phyloP scores from a whole-genome alignment of 2,329 filamentous ascomycete species.

The Kalaharituber pfeilii region DNA sequence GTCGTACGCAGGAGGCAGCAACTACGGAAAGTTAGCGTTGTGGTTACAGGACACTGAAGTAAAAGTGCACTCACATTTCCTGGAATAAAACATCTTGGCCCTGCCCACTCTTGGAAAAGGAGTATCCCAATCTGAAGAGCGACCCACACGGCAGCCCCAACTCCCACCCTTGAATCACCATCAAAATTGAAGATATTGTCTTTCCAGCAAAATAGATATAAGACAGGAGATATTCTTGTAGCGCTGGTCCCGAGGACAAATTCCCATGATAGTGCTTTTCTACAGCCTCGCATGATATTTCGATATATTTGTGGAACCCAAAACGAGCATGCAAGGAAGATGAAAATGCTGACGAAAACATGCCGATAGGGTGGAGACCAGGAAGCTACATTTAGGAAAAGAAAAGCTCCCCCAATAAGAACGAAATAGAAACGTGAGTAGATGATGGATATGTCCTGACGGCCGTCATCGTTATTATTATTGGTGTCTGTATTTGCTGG shows the following conservation, averaged over 20 bases:
- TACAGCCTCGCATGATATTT: constrained; percentile 39
- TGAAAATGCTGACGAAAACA: constrained; percentile 44
- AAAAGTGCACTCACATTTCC: constrained; percentile 38
- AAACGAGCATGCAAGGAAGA: constrained; percentile 66
- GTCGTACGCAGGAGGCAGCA: constrained; percentile 49
- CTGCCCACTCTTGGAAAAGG: constrained; percentile 66
- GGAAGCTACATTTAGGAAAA: constrained; percentile 42
- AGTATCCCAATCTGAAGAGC: constrained; percentile 72
- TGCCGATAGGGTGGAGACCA: constrained; percentile 38
- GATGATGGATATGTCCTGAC: constrained; percentile 34
- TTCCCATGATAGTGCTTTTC: constrained; percentile 64
- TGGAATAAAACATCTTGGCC: constrained; percentile 71
- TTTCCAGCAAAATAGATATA: constrained; percentile 59
- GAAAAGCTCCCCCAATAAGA: constrained; percentile 39
- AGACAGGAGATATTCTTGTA: constrained; percentile 59
- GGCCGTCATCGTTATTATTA: constrained; percentile 21
- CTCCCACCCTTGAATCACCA: constrained; percentile 48
- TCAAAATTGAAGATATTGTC: constrained; percentile 69
- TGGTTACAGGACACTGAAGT: not conserved
- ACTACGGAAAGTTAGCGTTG: not conserved
- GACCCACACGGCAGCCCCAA: constrained; percentile 54
- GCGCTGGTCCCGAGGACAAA: constrained; percentile 73
- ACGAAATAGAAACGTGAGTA: constrained; percentile 41
- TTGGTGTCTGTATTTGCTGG: constrained; percentile 48
- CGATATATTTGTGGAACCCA: constrained; percentile 87